Evolutionary conservation across 1,284 basidiomycete genomes (phyloP).

Genomic region (Ceratobasidium papillatum): DNA sequence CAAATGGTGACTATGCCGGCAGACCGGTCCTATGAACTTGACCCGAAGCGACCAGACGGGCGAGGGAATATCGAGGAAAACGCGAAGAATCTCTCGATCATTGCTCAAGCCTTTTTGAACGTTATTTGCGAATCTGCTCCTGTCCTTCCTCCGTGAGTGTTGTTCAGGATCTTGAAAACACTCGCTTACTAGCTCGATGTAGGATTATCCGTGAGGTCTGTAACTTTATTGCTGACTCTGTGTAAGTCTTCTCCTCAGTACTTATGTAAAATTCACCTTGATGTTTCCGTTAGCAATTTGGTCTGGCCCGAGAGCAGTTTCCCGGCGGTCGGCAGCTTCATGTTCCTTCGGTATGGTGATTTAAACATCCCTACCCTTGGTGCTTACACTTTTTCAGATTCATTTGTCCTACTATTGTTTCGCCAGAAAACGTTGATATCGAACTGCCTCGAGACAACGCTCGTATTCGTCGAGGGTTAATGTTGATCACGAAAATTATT

Average conservation of each 20-base stretch:
- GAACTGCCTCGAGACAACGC: conserved; percentile 70
- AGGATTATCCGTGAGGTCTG: conserved; percentile 67
- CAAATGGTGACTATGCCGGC: conserved; percentile 75
- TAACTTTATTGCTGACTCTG: conserved; percentile 80
- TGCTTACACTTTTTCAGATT: conserved; percentile 47
- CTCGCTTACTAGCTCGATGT: conserved; percentile 57
- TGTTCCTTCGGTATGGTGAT: conserved; percentile 76
- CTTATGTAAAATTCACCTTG: conserved; percentile 20
- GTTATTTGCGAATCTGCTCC: conserved; percentile 77
- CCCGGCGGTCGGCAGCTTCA: conserved; percentile 88
- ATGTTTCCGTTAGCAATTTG: conserved; percentile 57
- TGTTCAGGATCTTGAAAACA: neutral
- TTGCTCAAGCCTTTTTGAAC: conserved; percentile 79
- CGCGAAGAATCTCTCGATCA: conserved; percentile 73
- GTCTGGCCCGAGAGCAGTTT: conserved; percentile 87
- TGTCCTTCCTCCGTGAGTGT: conserved; percentile 75
- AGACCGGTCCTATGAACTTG: conserved; percentile 81
- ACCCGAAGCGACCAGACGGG: conserved; percentile 67
- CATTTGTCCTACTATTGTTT: conserved; percentile 79
- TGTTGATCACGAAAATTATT: conserved; percentile 88
- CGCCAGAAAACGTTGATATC: conserved; percentile 85
- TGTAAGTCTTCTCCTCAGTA: conserved; percentile 63
- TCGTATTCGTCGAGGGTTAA: conserved; percentile 76
- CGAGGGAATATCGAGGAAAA: conserved; percentile 75
- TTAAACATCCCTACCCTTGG: conserved; percentile 69